Percentiles rank a stretch among this genome's conserved stretches.
phyloP scores from a whole-genome alignment of 805 yeast species.

The Starmerella tilneyi region DNA sequence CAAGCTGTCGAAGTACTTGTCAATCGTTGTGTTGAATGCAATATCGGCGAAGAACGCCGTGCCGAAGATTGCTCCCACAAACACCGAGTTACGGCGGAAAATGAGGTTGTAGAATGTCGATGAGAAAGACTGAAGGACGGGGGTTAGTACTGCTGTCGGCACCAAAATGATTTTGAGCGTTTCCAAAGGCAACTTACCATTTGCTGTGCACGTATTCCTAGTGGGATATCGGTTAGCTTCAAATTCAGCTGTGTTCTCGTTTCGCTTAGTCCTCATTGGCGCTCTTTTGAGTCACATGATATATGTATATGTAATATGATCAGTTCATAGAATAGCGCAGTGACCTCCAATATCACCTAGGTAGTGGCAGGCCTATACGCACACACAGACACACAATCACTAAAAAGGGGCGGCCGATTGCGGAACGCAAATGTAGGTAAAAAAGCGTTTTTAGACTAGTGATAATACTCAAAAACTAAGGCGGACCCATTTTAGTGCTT shows the following conservation, averaged over 20 bases:
- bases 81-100: constrained; percentile 84
- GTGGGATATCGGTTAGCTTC: background rate
- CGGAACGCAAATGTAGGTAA: no score
- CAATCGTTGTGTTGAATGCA: constrained; percentile 31
- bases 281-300: no score
- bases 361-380: no score
- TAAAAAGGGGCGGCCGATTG: no score
- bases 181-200: background rate
- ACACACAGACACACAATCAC: no score
- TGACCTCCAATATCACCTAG: no score
- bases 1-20: constrained; percentile 31
- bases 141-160: constrained; percentile 3
- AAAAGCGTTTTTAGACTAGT: background rate
- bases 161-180: no score
- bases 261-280: constrained; percentile 22
- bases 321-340: constrained; percentile 17
- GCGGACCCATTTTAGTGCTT: background rate
- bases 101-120: constrained; percentile 51
- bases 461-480: no score
- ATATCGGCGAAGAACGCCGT: constrained; percentile 68
- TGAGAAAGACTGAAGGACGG: constrained; percentile 27
- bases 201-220: constrained; percentile 1
- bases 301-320: constrained; percentile 11
- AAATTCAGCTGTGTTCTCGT: background rate
- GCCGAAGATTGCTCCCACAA: constrained; percentile 70